Percentiles rank a stretch among this genome's conserved stretches.
Conservation (phyloP, 768 basidiomycete species). For the Candolleomyces eurysporus region DNA sequence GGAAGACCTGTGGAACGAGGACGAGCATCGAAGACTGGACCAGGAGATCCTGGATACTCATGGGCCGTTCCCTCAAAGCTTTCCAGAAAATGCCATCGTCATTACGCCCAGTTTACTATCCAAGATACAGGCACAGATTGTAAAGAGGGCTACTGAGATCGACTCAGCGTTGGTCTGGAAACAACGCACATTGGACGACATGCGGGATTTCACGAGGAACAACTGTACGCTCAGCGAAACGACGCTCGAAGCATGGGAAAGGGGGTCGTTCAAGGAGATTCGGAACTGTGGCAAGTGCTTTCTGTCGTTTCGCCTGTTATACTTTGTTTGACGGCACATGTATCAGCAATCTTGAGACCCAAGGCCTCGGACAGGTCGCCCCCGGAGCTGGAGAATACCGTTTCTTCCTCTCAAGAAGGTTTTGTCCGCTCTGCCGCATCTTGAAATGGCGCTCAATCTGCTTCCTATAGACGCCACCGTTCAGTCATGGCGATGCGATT, state of each 20-base stretch:
- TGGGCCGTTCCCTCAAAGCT: not conserved
- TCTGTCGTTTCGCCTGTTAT: slow-evolving; percentile 9
- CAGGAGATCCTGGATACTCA: not conserved
- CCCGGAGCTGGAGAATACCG: not conserved
- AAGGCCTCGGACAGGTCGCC: not conserved
- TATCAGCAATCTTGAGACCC: not conserved
- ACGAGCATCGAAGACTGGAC: not conserved
- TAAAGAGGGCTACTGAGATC: not conserved
- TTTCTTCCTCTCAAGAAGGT: not conserved
- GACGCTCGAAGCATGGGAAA: not conserved
- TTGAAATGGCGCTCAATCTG: not conserved
- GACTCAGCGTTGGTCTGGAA: not conserved
- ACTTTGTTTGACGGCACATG: not conserved
- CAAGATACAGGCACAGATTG: not conserved
- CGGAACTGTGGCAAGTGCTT: not conserved
- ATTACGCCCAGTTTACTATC: not conserved
- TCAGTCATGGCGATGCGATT: not conserved
- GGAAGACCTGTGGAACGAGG: not conserved
- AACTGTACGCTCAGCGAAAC: not conserved
- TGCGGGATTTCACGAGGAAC: not conserved
- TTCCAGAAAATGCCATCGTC: not conserved
- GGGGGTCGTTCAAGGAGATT: not conserved
- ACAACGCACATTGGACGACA: too few species aligned
- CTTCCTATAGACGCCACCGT: not conserved
- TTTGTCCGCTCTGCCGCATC: not conserved